Percentiles rank a stretch among this genome's conserved stretches.
These are phyloP conservation scores for Nevesoporus exiguus DNA, from an alignment of 768 basidiomycete genomes.

Conservation along the genomic window DNA sequence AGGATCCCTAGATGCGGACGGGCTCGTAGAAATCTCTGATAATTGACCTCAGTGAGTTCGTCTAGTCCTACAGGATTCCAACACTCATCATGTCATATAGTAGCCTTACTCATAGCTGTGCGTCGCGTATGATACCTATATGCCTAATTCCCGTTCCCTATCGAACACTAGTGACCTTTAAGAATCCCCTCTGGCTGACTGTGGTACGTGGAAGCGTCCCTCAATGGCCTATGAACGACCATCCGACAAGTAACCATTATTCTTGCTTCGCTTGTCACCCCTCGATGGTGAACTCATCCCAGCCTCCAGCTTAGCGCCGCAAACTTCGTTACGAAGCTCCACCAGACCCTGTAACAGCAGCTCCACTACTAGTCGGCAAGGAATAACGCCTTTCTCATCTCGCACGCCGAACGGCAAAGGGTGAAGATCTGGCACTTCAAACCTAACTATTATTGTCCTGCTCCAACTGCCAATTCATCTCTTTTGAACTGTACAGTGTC, in stretches of 20 bases:
- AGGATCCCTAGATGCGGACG: conserved; percentile 44
- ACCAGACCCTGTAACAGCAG: conserved; percentile 12
- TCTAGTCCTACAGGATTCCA: neutral
- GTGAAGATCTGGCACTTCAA: conserved; percentile 2
- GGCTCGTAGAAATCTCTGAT: conserved; percentile 54
- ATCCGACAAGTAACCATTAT: neutral
- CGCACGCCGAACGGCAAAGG: neutral
- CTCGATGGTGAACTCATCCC: neutral
- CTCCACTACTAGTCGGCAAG: conserved; percentile 9
- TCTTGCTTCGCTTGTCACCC: neutral
- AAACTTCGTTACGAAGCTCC: neutral
- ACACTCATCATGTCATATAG: neutral
- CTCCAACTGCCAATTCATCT: conserved; percentile 13
- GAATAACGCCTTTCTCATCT: neutral
- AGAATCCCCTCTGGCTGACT: neutral
- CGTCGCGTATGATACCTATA: conserved; percentile 10
- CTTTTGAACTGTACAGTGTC: conserved; percentile 15
- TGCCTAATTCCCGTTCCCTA: neutral
- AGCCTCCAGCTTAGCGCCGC: neutral
- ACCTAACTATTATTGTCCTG: neutral
- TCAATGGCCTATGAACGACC: neutral
- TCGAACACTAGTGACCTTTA: neutral
- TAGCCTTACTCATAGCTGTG: neutral
- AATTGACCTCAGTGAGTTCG: conserved; percentile 12
- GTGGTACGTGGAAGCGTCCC: neutral